Base-by-base conservation (phyloP, 805 yeast species). In the Starmerella scarabaei region DNA sequence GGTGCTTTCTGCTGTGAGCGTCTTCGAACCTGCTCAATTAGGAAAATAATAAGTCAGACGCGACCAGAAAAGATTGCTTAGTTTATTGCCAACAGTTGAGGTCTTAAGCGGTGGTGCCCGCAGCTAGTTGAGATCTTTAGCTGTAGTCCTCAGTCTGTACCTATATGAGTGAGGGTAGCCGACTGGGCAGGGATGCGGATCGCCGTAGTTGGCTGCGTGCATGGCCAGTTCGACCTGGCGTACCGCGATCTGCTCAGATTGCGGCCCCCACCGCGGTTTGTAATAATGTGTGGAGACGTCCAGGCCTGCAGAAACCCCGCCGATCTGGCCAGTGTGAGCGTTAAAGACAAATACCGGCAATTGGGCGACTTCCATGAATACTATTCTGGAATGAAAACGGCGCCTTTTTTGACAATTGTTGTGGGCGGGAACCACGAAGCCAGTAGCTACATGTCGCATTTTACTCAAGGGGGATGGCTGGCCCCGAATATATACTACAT, bases 371-470 rank as follows among this genome's bases (percentile, higher is more conserved):
- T 88, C 57, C 73, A 71, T 33, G 62, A 69, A 19, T 88, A 85
- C 56, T 82, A 81, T 53, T 55, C 54, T 1, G 83, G 88, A 1
- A 48, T 52, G 16, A 63, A 60, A 35, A 57, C 38, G 21, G 94
- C 94, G 0, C 94, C 95, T 0, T 66, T 79, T 1, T 59, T 75
- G 24, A 88, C 97, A 0, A 50, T 91, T 0, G 80, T 88, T 49
- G 73, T 91, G 31, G 97, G 98, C 3, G 98, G 98, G 0, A 91
- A 91, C 59, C 98, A 91, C 54, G 98, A 91, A 55, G 76, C 91
- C 3, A 81, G 93, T 42, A 73, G 77, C 43, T 82, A 80, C 55
- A 55, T 91, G 46, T 64, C 71, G 44, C 84, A 80, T 50, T 60
- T 86, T 42, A 73, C 72, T 43, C 9, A 7, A 7, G 98, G 98